Evolutionary conservation across 306 rosid species (phyloP), one percentile per base, ranked within the genome.

Genomic region (Oxytropis ochrocephala): DNA sequence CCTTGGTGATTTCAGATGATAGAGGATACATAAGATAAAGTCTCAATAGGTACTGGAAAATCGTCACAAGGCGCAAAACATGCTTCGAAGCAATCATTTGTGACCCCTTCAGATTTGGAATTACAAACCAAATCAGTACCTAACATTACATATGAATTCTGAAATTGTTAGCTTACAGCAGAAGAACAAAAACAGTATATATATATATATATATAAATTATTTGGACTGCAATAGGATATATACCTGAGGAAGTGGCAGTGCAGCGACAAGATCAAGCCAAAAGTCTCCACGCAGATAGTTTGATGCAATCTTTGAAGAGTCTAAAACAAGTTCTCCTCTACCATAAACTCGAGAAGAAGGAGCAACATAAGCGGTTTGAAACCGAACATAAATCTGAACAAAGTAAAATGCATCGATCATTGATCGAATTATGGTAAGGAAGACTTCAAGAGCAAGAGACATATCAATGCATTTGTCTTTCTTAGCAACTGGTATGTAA

Each of bases 281-380:
- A 54, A 88, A 85, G 60, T 83, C 80, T 63, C n/a, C 65, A 3
- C 6, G 62, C 33, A 81, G 53, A 54, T 88, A 88, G n/a, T 78
- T 83, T 3, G 88, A 73, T 13, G 90, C 79, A 62, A 88, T 83
- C 82, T 81, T 83, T 13, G 85, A 81, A n/a, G 85, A 78, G 58
- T 83, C 84, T 17, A 83, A 10, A 5, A 86, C 58, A 17, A 86
- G 88, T 82, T 86, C 91, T 70, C 91, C 88, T 81, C 91, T 78
- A 30, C 91, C 91, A 73, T 75, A 83, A 54, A 86, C 88, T 11
- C 86, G 86, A 76, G 91, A 86, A 13, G 91, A 83, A 55, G 91
- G 84, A 43, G 84, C 88, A 27, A 83, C 43, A 70, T 81, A 86
- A 60, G 91, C 91, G 2, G 84, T 86, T 44, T 75, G 83, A 74